Conservation (phyloP, 306 rosid species). For the Malus sieversii region DNA sequence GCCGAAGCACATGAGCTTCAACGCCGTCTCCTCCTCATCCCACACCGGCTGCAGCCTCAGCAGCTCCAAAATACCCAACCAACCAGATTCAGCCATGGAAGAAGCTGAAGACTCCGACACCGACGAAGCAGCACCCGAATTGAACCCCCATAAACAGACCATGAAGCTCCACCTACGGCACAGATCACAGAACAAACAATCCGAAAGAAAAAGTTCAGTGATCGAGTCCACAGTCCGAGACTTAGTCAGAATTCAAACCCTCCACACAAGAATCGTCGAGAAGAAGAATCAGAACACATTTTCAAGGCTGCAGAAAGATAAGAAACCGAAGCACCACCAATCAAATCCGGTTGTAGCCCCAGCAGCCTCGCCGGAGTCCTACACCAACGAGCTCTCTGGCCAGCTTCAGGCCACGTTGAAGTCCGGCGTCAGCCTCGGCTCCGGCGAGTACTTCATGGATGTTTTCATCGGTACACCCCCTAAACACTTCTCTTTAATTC, state of each 20-base stretch:
- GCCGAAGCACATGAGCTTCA: conserved; percentile 59
- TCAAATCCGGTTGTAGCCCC: conserved; percentile 20
- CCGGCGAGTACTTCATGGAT: conserved; percentile 97
- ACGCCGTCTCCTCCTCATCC: conserved; percentile 47
- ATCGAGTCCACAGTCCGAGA: conserved; percentile 52
- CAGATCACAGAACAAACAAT: conserved; percentile 23
- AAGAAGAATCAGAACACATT: conserved; percentile 73
- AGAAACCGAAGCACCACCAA: not conserved
- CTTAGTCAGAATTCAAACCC: conserved; percentile 70
- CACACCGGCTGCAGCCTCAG: conserved; percentile 45
- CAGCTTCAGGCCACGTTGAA: conserved; percentile 81
- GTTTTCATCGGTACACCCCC: conserved; percentile 94
- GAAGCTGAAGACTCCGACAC: conserved; percentile 17
- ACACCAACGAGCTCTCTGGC: conserved; percentile 25
- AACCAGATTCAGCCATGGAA: conserved; percentile 16
- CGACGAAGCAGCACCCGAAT: conserved; percentile 12
- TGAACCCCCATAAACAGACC: conserved; percentile 23
- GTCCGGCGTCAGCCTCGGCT: conserved; percentile 93
- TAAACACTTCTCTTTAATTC: conserved; percentile 74
- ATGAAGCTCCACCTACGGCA: conserved; percentile 65
- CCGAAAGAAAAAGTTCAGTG: conserved; percentile 38
- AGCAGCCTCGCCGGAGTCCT: conserved; percentile 40
- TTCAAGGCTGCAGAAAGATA: conserved; percentile 48
- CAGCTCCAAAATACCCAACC: conserved; percentile 20
- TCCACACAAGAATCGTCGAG: conserved; percentile 55